Evolutionary conservation across 352 stramenopile species (phyloP).

Genomic region (Pythium brachiatum): DNA sequence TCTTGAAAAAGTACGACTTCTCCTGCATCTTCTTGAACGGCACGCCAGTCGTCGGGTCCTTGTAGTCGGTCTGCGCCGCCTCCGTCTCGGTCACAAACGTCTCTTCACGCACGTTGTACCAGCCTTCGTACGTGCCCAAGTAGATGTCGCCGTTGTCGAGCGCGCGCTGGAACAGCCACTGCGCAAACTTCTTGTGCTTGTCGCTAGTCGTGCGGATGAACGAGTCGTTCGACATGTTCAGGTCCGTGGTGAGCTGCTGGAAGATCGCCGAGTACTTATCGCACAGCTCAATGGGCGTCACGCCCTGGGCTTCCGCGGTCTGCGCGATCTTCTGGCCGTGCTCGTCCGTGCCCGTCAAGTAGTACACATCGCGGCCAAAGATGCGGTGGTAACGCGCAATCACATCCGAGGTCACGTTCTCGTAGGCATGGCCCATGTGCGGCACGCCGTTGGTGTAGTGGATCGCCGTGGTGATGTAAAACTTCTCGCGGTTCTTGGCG

Average conservation of each 20-base stretch:
- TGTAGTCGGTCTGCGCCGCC: slow-evolving; percentile 94
- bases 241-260: slow-evolving; percentile 80
- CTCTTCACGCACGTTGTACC: slow-evolving; percentile 99
- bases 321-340: slow-evolving; percentile 99
- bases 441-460: slow-evolving; percentile 97
- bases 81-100: slow-evolving; percentile 98
- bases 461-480: slow-evolving; percentile 99
- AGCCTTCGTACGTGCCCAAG: slow-evolving; percentile 96
- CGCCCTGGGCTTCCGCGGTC: slow-evolving; percentile 89
- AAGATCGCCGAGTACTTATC: slow-evolving; percentile 92
- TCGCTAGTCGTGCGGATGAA: slow-evolving; percentile 97
- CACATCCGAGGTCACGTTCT: slow-evolving; percentile 96
- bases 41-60: slow-evolving; percentile 90
- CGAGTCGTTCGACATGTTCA: slow-evolving; percentile 86
- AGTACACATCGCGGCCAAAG: slow-evolving; percentile 83
- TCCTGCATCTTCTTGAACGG: slow-evolving; percentile 98
- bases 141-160: slow-evolving; percentile 95
- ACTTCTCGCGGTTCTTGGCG: slow-evolving; percentile 62
- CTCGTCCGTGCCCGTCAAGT: slow-evolving; percentile 94
- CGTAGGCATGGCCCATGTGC: slow-evolving; percentile 99
- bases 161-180: slow-evolving; percentile 93
- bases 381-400: slow-evolving; percentile 94
- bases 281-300: slow-evolving; percentile 94
- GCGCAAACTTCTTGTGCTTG: slow-evolving; percentile 93
- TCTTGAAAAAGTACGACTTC: slow-evolving; percentile 99